Conservation (phyloP, 2,329 filamentous ascomycete genomes). For the Cadophora malorum region DNA sequence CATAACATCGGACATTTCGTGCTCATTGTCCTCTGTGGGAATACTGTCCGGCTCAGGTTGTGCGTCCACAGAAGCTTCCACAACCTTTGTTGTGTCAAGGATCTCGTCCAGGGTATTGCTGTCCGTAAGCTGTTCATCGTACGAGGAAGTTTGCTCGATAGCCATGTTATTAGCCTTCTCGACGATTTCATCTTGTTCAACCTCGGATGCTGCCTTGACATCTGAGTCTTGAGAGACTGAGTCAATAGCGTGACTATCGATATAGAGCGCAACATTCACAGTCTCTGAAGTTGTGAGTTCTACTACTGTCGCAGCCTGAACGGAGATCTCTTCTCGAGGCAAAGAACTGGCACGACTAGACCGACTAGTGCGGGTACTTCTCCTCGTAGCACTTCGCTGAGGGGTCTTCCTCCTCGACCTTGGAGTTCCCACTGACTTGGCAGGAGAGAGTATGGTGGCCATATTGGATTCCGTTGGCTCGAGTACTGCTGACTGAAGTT, state of each 20-base stretch:
- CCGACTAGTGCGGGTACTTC: slow-evolving; percentile 30
- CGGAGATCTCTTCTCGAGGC: slow-evolving; percentile 14
- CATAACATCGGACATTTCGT: neutral
- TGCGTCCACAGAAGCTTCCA: neutral
- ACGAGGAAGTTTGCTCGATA: too few species aligned
- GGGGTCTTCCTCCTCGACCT: slow-evolving; percentile 25
- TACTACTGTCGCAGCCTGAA: neutral
- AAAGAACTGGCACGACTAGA: slow-evolving; percentile 27
- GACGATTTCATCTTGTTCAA: neutral
- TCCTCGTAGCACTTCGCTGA: slow-evolving; percentile 22
- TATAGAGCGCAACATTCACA: too few species aligned
- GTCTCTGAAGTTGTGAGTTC: neutral
- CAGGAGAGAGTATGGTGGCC: slow-evolving; percentile 7
- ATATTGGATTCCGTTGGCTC: neutral
- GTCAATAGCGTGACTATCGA: neutral
- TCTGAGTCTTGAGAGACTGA: neutral
- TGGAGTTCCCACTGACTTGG: slow-evolving; percentile 24
- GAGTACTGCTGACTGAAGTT: slow-evolving; percentile 7
- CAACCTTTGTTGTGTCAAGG: neutral
- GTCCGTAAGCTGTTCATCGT: neutral
- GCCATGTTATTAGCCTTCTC: neutral
- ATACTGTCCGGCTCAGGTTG: neutral
- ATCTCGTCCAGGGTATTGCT: neutral
- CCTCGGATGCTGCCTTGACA: neutral
- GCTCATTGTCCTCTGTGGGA: neutral